Evolutionary conservation across 2,329 filamentous ascomycete genomes (phyloP).

Genomic region (Ceratocystis cubensis): DNA sequence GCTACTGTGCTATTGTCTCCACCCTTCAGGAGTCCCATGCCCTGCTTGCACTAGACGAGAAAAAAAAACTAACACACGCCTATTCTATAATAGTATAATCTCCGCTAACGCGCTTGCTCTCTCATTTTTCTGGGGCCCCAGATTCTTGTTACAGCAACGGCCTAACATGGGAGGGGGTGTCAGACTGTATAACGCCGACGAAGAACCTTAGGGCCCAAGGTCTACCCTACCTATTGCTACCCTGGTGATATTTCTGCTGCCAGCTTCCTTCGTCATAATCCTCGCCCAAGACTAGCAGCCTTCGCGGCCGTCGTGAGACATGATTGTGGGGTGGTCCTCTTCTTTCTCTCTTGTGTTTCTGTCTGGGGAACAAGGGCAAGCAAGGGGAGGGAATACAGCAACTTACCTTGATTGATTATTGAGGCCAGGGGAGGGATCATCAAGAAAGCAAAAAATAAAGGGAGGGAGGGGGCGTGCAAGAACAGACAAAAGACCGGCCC

Average conservation of each 20-base stretch:
- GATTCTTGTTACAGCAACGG: slow-evolving; percentile 5
- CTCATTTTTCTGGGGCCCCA: slow-evolving; percentile 4
- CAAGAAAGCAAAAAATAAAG: neutral
- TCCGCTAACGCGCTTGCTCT: neutral
- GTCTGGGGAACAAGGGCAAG: neutral
- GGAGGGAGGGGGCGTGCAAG: neutral
- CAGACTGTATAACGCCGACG: neutral
- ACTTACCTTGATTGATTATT: neutral
- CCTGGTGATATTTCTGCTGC: neutral
- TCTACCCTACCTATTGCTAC: too few relatives aligned
- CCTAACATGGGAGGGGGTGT: neutral
- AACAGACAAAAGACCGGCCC: neutral
- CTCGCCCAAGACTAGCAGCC: slow-evolving; percentile 1
- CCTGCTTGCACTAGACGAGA: neutral
- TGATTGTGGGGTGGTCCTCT: neutral
- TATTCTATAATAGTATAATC: neutral
- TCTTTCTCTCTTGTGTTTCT: neutral
- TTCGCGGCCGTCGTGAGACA: neutral
- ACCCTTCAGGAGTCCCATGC: neutral
- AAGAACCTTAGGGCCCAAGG: neutral
- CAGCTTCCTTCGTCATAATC: neutral
- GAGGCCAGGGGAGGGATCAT: neutral
- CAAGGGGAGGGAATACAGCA: too few relatives aligned
- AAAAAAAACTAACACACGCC: neutral
- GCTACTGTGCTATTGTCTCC: neutral